A percentile compares a stretch with the other conserved stretches of the same genome.
Conservation (phyloP, 805 yeast species). For the Saccharomycopsis sp. region DNA sequence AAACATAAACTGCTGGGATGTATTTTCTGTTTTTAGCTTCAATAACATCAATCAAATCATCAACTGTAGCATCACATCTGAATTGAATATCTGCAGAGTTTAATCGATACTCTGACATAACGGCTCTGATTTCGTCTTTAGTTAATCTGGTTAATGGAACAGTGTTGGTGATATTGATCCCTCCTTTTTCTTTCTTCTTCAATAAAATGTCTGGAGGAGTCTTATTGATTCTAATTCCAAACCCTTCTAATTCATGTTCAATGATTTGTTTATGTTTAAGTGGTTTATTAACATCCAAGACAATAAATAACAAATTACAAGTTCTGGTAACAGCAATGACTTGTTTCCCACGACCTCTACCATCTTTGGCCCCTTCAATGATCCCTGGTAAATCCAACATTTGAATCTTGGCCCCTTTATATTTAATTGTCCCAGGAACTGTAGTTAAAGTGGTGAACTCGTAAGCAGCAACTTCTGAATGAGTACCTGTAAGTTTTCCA, state of each 20-base stretch:
- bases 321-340: slow-evolving; percentile 99
- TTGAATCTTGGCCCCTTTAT: slow-evolving; percentile 95
- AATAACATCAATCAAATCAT: slow-evolving; percentile 87
- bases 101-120: slow-evolving; percentile 89
- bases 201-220: slow-evolving; percentile 87
- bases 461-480: slow-evolving; percentile 95
- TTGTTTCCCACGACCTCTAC: slow-evolving; percentile 89
- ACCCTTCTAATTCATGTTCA: slow-evolving; percentile 93
- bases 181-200: slow-evolving; percentile 93
- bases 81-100: slow-evolving; percentile 94
- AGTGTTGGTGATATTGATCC: slow-evolving; percentile 86
- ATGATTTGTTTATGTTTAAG: slow-evolving; percentile 88
- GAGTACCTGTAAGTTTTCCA: slow-evolving; percentile 87
- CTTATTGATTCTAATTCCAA: slow-evolving; percentile 90
- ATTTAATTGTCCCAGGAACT: slow-evolving; percentile 92
- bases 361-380: slow-evolving; percentile 86
- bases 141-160: slow-evolving; percentile 88
- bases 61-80: slow-evolving; percentile 96
- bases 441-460: slow-evolving; percentile 97
- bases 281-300: slow-evolving; percentile 93
- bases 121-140: slow-evolving; percentile 89
- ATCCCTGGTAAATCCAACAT: slow-evolving; percentile 90
- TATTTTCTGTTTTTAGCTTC: slow-evolving; percentile 87
- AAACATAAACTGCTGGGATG: slow-evolving; percentile 89
- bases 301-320: slow-evolving; percentile 86